Conservation (phyloP, 163 green algal species). For the Volvox carteri region DNA sequence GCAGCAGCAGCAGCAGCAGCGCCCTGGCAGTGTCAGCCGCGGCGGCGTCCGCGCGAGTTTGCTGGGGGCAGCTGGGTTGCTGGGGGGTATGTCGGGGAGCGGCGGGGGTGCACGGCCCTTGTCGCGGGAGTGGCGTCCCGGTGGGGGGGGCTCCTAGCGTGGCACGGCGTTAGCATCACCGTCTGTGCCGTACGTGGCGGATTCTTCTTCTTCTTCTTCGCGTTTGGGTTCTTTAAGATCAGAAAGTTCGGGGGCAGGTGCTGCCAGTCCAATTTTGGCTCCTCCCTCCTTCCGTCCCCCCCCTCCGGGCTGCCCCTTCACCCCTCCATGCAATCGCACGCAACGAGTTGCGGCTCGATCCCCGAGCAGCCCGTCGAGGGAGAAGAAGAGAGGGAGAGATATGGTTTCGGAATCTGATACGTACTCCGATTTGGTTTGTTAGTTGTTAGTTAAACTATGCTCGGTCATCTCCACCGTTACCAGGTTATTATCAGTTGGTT, state of each 20-base stretch:
- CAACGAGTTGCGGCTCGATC: too few species aligned
- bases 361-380: too few species aligned
- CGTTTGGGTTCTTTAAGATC: neutral
- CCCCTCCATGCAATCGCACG: too few species aligned
- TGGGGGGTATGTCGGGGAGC: neutral
- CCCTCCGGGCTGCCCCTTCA: too few species aligned
- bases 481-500: too few species aligned
- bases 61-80: neutral
- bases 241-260: neutral
- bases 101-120: neutral
- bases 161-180: neutral
- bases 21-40: neutral
- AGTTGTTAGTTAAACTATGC: too few species aligned
- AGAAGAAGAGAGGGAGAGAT: too few species aligned
- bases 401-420: too few species aligned
- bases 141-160: neutral
- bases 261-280: neutral
- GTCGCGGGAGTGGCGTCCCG: conserved; percentile 18
- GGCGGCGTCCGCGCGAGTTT: neutral
- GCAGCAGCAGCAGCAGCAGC: neutral
- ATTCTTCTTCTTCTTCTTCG: neutral
- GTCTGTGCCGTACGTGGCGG: neutral
- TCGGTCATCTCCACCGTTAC: too few species aligned
- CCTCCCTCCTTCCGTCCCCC: neutral
- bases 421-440: too few species aligned